Conservation (phyloP, 1,139 yeast species). For the Geotrichum restrictum region DNA sequence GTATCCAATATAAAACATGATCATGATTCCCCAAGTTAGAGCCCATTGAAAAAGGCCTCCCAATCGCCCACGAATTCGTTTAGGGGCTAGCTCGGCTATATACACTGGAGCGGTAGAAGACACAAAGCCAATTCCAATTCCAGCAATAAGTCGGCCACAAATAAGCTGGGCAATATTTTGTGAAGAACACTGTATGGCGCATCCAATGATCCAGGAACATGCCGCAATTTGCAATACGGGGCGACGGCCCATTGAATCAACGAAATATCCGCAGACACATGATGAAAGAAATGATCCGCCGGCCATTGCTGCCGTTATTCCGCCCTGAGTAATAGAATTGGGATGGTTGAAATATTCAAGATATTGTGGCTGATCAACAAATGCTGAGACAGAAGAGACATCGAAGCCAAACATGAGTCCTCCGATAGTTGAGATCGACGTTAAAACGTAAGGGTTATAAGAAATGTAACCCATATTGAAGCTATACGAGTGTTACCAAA, state of each 20-base stretch:
- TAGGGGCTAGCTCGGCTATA: constrained; percentile 66
- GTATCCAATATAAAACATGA: constrained; percentile 57
- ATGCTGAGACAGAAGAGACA: constrained; percentile 84
- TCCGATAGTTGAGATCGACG: constrained; percentile 68
- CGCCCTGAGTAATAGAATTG: constrained; percentile 59
- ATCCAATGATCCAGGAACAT: constrained; percentile 71
- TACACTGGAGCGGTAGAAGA: constrained; percentile 71
- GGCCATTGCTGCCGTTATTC: constrained; percentile 90
- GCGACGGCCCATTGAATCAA: constrained; percentile 75
- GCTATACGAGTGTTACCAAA: neutral
- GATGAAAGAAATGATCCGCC: constrained; percentile 69
- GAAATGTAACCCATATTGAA: constrained; percentile 26
- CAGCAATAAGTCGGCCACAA: constrained; percentile 61
- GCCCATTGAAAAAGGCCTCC: constrained; percentile 67
- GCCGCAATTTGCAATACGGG: constrained; percentile 71
- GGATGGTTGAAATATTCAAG: constrained; percentile 41
- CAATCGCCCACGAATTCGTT: constrained; percentile 59
- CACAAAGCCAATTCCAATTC: constrained; percentile 66
- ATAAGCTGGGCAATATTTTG: constrained; percentile 68
- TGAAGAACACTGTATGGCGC: constrained; percentile 75
- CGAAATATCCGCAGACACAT: constrained; percentile 41
- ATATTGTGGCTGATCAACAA: constrained; percentile 68
- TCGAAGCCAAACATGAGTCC: constrained; percentile 96
- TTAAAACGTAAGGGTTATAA: constrained; percentile 40
- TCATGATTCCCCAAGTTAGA: constrained; percentile 62